Percentiles rank a stretch among this genome's conserved stretches.
phyloP scores from a whole-genome alignment of 371 early-diverging fungal genomes.

The Coemansia sp. region DNA sequence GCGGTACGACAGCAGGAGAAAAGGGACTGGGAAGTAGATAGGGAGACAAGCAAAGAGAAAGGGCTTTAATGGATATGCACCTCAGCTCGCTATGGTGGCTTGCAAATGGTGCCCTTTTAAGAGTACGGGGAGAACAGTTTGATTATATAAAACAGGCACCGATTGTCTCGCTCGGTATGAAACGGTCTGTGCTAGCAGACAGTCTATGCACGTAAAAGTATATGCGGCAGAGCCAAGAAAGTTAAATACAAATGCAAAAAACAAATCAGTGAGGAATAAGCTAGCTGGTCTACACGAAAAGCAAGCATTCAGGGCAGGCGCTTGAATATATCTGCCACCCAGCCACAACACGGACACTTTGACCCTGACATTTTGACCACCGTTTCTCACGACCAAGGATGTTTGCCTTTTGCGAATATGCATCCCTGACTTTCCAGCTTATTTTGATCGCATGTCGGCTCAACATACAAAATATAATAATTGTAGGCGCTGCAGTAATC shows the following conservation, averaged over 20 bases:
- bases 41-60: background rate
- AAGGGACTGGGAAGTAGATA: background rate
- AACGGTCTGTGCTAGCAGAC: background rate
- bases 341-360: background rate
- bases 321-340: background rate
- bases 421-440: background rate
- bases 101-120: background rate
- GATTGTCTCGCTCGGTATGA: background rate
- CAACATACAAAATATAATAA: background rate
- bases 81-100: background rate
- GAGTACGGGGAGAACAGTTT: background rate
- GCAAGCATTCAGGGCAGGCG: background rate
- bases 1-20: background rate
- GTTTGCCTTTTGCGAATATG: slow-evolving; percentile 3
- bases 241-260: background rate
- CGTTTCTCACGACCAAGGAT: background rate
- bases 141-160: background rate
- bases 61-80: background rate
- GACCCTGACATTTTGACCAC: background rate
- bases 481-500: background rate
- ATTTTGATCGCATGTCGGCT: background rate
- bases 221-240: slow-evolving; percentile 2
- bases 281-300: background rate
- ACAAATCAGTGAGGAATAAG: background rate
- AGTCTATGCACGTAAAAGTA: background rate